Conservation (phyloP, 208 protist species). For the Acanthamoeba castellanii region DNA sequence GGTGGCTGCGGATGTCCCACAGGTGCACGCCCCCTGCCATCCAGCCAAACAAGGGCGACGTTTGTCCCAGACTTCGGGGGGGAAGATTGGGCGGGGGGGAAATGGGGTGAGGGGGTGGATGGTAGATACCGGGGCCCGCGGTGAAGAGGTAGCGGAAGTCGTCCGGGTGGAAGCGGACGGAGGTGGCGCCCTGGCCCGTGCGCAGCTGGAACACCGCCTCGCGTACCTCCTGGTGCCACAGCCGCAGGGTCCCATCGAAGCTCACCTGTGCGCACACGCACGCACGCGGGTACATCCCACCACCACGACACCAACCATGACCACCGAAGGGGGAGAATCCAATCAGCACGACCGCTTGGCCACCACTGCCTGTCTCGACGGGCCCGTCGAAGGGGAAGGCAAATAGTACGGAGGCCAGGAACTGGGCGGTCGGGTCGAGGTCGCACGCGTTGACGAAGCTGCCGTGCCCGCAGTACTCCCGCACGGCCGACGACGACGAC, state of each 20-base stretch:
- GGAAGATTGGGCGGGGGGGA: too few species aligned
- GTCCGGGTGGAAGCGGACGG: background rate
- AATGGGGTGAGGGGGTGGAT: too few species aligned
- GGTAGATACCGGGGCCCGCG: background rate
- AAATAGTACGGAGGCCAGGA: constrained; percentile 1
- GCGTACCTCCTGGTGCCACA: background rate
- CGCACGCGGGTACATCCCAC: too few species aligned
- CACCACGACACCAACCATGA: too few species aligned
- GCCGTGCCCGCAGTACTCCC: background rate
- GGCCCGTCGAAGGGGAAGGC: too few species aligned
- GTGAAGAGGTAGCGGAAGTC: constrained; percentile 7
- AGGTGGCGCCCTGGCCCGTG: background rate
- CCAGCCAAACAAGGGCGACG: background rate
- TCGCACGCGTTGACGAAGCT: constrained; percentile 12
- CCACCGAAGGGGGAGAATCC: background rate
- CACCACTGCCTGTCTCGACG: too few species aligned
- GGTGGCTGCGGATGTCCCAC: background rate
- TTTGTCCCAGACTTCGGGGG: background rate
- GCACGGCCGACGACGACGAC: background rate
- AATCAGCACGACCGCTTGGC: too few species aligned
- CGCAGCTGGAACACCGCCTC: background rate
- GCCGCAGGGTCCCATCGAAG: background rate
- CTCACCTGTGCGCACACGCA: background rate
- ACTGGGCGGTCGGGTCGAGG: background rate
- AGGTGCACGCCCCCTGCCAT: background rate